phyloP scores from a whole-genome alignment of 2,329 filamentous ascomycete species.

The Pestalotiopsis fici region DNA sequence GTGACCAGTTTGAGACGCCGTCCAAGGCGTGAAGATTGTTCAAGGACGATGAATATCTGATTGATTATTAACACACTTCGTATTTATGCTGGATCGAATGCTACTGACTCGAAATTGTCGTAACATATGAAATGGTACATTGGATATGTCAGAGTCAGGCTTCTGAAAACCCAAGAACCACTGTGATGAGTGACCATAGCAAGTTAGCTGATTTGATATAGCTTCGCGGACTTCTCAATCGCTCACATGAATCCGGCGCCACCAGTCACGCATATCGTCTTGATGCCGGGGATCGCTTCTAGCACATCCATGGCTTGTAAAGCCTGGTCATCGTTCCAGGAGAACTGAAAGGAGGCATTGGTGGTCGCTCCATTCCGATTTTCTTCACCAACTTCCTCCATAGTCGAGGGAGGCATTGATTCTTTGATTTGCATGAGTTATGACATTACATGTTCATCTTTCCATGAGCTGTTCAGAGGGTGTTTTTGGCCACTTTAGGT shows the following conservation, averaged over 20 bases:
- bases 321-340: constrained; percentile 72
- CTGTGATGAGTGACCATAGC: constrained; percentile 40
- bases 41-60: constrained; percentile 66
- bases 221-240: neutral
- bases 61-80: neutral
- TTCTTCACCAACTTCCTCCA: neutral
- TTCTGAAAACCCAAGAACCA: constrained; percentile 81
- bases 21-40: constrained; percentile 76
- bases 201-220: neutral
- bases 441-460: no score
- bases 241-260: constrained; percentile 83
- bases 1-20: constrained; percentile 70
- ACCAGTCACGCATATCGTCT: constrained; percentile 82
- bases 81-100: neutral
- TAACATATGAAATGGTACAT: constrained; percentile 80
- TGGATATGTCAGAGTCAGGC: constrained; percentile 73
- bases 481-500: no score
- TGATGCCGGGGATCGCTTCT: constrained; percentile 66
- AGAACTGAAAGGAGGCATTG: neutral
- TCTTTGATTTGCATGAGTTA: no score
- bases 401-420: neutral
- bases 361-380: neutral
- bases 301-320: constrained; percentile 71
- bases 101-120: constrained; percentile 71
- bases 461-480: no score